A percentile compares a stretch with the other conserved stretches of the same genome.
Conservation (phyloP, 768 basidiomycete species). For the Lyophyllum atratum region DNA sequence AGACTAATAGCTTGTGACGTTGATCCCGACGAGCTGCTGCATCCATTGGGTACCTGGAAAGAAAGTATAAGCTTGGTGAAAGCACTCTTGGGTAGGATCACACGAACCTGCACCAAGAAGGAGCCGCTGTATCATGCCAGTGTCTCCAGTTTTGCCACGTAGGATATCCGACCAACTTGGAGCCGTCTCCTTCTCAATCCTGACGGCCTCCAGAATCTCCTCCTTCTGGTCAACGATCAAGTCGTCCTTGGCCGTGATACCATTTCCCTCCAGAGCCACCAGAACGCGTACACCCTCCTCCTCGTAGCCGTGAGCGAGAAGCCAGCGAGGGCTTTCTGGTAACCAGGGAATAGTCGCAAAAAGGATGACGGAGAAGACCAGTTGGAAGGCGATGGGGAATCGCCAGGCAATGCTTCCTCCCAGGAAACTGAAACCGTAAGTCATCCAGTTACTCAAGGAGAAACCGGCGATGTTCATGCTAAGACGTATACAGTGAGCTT, state of each 20-base stretch:
- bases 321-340: conserved; percentile 50
- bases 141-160: conserved; percentile 41
- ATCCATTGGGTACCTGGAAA: conserved; percentile 56
- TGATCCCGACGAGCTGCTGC: conserved; percentile 54
- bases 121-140: conserved; percentile 46
- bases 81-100: not conserved
- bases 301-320: conserved; percentile 45
- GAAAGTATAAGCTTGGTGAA: not conserved
- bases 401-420: conserved; percentile 46
- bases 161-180: conserved; percentile 45
- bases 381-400: conserved; percentile 53
- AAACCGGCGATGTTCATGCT: conserved; percentile 56
- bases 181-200: conserved; percentile 41
- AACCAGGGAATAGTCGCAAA: conserved; percentile 50
- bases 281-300: conserved; percentile 44
- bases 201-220: conserved; percentile 45
- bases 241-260: conserved; percentile 35
- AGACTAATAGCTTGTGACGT: conserved; percentile 55
- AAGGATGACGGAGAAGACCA: conserved; percentile 46
- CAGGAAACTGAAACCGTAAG: conserved; percentile 50
- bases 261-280: conserved; percentile 43
- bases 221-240: conserved; percentile 37
- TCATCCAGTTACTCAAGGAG: conserved; percentile 55
- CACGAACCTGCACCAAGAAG: conserved; percentile 42
- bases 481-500: not conserved